These are phyloP conservation scores for Xenoacremonium recifei DNA, from an alignment of 2,329 filamentous ascomycete species.

Conservation along the genomic window DNA sequence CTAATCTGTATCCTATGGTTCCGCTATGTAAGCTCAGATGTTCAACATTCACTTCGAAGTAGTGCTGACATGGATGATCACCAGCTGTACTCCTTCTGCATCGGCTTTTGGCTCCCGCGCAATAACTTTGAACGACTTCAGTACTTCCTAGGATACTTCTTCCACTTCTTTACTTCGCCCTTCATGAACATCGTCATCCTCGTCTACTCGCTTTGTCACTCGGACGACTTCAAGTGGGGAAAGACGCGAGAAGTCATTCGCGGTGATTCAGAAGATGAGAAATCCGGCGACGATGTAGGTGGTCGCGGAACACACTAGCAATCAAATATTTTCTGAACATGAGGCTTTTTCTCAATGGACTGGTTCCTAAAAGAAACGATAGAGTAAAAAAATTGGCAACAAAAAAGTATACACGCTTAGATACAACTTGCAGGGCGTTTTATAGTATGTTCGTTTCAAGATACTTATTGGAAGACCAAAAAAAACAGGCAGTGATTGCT, in stretches of 20 bases:
- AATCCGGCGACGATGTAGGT: constrained; percentile 22
- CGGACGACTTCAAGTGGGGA: constrained; percentile 47
- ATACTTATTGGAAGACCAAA: no score
- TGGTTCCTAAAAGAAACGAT: no score
- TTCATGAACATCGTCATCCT: constrained; percentile 44
- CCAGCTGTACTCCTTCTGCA: constrained; percentile 40
- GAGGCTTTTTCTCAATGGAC: no score
- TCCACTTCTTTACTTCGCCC: constrained; percentile 37
- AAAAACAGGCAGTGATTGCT: no score
- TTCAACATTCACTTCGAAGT: no score
- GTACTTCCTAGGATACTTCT: constrained; percentile 37
- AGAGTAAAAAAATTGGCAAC: no score
- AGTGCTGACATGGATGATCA: constrained; percentile 14
- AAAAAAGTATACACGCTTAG: no score
- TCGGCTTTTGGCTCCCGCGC: constrained; percentile 41
- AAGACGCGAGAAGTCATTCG: constrained; percentile 41
- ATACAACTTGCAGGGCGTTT: no score
- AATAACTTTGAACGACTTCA: constrained; percentile 36
- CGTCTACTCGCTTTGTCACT: constrained; percentile 39
- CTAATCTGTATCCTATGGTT: constrained; percentile 37
- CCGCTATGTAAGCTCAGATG: constrained; percentile 43
- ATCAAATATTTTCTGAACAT: not conserved
- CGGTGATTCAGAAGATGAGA: constrained; percentile 22
- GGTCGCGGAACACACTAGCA: constrained; percentile 23
- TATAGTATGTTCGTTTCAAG: no score